Evolutionary conservation across 331 rosid genomes (phyloP).

Genomic region (Stylosanthes scabra): DNA sequence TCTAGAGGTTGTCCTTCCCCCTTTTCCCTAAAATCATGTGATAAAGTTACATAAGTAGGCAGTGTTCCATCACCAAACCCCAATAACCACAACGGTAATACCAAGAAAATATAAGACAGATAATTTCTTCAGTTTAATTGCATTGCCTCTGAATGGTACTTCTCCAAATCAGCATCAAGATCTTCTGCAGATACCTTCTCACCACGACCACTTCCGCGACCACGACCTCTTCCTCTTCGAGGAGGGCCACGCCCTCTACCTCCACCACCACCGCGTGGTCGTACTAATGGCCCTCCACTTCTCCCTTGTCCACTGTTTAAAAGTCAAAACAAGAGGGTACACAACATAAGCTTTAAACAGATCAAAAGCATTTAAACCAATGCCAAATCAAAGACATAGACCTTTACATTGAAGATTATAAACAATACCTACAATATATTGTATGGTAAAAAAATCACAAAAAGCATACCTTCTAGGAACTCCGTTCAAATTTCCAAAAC

Average conservation of each 20-base stretch:
- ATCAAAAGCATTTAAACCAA: slow-evolving; percentile 1
- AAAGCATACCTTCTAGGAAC: slow-evolving; percentile 47
- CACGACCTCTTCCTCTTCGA: slow-evolving; percentile 70
- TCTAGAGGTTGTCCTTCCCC: slow-evolving; percentile 50
- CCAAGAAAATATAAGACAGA: slow-evolving; percentile 47
- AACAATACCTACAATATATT: background rate
- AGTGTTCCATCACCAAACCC: slow-evolving; percentile 55
- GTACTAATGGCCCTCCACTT: slow-evolving; percentile 59
- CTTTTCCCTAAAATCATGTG: slow-evolving; percentile 47
- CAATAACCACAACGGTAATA: slow-evolving; percentile 54
- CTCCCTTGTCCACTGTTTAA: slow-evolving; percentile 73
- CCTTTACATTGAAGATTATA: background rate
- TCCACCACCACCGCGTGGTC: slow-evolving; percentile 48
- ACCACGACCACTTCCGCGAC: slow-evolving; percentile 69
- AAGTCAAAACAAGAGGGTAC: slow-evolving; percentile 28
- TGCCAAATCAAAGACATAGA: slow-evolving; percentile 6
- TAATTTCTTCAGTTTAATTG: slow-evolving; percentile 55
- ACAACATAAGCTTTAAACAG: background rate
- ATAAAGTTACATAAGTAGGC: slow-evolving; percentile 59
- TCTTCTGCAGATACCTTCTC: slow-evolving; percentile 95
- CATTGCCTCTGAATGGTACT: slow-evolving; percentile 91
- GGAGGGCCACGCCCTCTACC: slow-evolving; percentile 70
- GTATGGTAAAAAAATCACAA: background rate
- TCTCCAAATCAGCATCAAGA: slow-evolving; percentile 95
- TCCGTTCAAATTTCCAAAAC: slow-evolving; percentile 53